phyloP scores from a whole-genome alignment of 331 rosid genomes.

The Acacia concinna region DNA sequence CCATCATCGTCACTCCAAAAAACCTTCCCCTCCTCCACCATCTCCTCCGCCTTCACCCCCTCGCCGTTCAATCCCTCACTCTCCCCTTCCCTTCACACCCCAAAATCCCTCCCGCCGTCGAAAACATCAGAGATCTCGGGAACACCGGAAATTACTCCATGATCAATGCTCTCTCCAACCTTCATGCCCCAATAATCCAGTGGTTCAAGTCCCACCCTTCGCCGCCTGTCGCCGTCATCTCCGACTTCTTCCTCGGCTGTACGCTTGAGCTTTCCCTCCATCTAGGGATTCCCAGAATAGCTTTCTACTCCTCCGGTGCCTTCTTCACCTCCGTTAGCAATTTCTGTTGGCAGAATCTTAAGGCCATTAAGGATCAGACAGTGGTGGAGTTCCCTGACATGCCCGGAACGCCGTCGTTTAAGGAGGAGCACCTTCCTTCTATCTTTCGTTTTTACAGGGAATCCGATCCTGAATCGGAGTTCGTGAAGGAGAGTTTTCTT shows the following conservation, averaged over 20 bases:
- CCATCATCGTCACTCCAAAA: background rate
- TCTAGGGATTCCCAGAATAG: background rate
- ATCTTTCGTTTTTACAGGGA: background rate
- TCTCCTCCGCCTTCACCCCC: background rate
- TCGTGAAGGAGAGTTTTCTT: background rate
- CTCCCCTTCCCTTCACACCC: background rate
- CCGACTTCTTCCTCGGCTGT: background rate
- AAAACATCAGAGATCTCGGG: background rate
- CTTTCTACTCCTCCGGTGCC: background rate
- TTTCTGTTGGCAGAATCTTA: background rate
- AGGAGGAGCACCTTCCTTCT: background rate
- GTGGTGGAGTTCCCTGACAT: background rate
- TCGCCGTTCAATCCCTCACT: background rate
- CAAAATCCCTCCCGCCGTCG: background rate
- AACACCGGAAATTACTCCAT: background rate
- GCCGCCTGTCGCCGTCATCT: background rate
- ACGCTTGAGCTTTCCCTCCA: background rate
- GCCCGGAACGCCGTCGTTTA: background rate
- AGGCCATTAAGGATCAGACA: background rate
- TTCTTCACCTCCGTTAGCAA: background rate
- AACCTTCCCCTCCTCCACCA: background rate
- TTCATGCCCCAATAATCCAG: background rate
- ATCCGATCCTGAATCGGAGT: background rate
- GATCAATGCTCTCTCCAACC: background rate
- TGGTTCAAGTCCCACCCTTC: background rate